Evolutionary conservation across 2,329 filamentous ascomycete species (phyloP).

Genomic region (Eutypella sp.): DNA sequence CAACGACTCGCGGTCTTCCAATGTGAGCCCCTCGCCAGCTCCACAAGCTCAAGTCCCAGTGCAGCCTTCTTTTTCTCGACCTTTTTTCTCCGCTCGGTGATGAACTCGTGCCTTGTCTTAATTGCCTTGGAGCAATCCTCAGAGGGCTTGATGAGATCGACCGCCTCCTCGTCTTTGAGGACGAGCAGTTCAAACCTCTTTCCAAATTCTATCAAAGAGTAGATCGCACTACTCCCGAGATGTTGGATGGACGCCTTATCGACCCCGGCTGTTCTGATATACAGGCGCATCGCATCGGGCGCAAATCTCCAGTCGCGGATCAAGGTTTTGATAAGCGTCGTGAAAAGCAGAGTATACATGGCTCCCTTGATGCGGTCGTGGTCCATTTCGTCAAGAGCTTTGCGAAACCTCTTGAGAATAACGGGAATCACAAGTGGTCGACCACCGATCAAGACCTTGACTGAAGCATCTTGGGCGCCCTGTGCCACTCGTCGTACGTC

Average conservation of each 20-base stretch:
- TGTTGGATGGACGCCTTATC: slow-evolving; percentile 95
- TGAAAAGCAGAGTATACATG: slow-evolving; percentile 85
- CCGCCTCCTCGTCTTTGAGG: slow-evolving; percentile 65
- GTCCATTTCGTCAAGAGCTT: slow-evolving; percentile 73
- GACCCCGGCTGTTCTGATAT: slow-evolving; percentile 82
- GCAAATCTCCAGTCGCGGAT: slow-evolving; percentile 93
- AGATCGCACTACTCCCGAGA: slow-evolving; percentile 74
- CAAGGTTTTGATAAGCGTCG: slow-evolving; percentile 81
- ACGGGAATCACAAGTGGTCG: slow-evolving; percentile 84
- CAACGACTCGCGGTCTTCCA: slow-evolving; percentile 95
- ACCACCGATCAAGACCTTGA: slow-evolving; percentile 85
- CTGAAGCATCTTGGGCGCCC: slow-evolving; percentile 83
- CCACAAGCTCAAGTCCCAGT: slow-evolving; percentile 75
- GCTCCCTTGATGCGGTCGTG: slow-evolving; percentile 92
- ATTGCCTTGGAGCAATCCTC: slow-evolving; percentile 61
- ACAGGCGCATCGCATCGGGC: slow-evolving; percentile 81
- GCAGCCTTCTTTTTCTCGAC: slow-evolving; percentile 82
- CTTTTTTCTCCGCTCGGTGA: slow-evolving; percentile 66
- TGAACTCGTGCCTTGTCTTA: slow-evolving; percentile 63
- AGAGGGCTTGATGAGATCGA: slow-evolving; percentile 66
- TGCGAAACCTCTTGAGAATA: slow-evolving; percentile 73
- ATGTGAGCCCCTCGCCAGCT: slow-evolving; percentile 72
- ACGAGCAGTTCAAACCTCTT: slow-evolving; percentile 83
- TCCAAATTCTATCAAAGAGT: slow-evolving; percentile 86
- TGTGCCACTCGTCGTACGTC: slow-evolving; percentile 95